Evolutionary conservation across 1,284 basidiomycete species (phyloP), one percentile per base, ranked within the genome.

Genomic region (Apiotrichum sp.): DNA sequence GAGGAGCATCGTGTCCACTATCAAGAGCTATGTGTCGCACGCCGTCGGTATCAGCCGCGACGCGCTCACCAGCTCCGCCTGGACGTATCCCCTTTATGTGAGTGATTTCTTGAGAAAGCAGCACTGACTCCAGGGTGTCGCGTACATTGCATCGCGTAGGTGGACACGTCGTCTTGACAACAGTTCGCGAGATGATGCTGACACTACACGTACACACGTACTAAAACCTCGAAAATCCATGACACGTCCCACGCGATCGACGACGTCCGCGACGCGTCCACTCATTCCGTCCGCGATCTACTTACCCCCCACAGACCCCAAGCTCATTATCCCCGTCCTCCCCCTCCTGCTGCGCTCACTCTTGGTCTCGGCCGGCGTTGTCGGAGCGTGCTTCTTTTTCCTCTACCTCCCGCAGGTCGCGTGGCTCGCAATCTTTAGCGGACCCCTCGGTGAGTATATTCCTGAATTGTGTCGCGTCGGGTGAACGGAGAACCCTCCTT

Each of bases 391-490:
- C 64, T 84, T 84, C 69, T 71, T 81, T 64, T 81, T 87, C 72
- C 82, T 84, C 42, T 88, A 85, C 71, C 67, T 86, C 13, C 86
- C 86, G 1, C 85, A 86, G 69, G 82, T 84, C 40, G 84, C 83
- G 34, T 73, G 86, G 55, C 81, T 86, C 40, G 80, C 83, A 1
- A 58, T 86, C 47, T 79, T 87, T 62, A 81, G 81, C 0, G 85
- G 85, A 0, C 84, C 85, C 2, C 72, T 86, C 32, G 76, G 76
- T 73, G 41, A 51, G 71, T 29, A 29, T 3, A 29, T 29, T 29
- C 29, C 29, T 29, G 3, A 29, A 29, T 29, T 3, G 29, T 57
- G 9, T 38, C 36, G 9, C 4, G 13, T 13, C 36, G 36, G 3
- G 36, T 38, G 36, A 7, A 38, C 36, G 29, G 29, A 29, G 29